Conservation (phyloP, 2,329 filamentous ascomycete species). For the Trichoderma sp. region DNA sequence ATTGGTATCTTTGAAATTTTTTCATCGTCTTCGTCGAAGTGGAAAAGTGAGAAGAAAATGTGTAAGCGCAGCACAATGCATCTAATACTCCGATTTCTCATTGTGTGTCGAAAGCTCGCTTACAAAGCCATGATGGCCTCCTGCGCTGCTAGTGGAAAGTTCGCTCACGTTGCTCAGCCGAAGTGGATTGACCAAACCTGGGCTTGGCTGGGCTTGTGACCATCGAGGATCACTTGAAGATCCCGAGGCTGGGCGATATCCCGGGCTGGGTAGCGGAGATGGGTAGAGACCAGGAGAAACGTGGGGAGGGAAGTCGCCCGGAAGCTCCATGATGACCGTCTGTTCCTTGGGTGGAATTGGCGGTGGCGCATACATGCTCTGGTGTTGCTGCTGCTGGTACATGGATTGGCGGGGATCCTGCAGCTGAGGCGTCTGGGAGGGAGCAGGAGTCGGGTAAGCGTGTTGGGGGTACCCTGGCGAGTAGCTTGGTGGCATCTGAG, state of each 20-base stretch:
- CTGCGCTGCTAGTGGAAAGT: slow-evolving; percentile 40
- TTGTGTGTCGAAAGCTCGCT: slow-evolving; percentile 52
- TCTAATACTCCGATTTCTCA: slow-evolving; percentile 51
- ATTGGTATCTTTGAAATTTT: not conserved
- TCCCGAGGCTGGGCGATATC: slow-evolving; percentile 35
- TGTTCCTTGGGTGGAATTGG: slow-evolving; percentile 37
- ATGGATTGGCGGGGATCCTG: slow-evolving; percentile 29
- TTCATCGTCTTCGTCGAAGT: not conserved
- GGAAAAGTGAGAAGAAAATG: not conserved
- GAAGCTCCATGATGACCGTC: slow-evolving; percentile 47
- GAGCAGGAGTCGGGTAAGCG: slow-evolving; percentile 19
- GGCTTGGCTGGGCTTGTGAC: slow-evolving; percentile 44
- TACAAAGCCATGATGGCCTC: slow-evolving; percentile 47
- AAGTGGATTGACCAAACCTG: slow-evolving; percentile 32
- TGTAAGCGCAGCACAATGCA: not conserved
- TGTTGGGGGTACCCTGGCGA: slow-evolving; percentile 33
- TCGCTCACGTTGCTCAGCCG: slow-evolving; percentile 37
- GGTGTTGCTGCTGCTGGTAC: slow-evolving; percentile 31
- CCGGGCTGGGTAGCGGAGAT: slow-evolving; percentile 34
- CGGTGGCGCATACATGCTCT: slow-evolving; percentile 34
- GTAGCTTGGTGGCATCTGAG: slow-evolving; percentile 44
- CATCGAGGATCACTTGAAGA: slow-evolving; percentile 41
- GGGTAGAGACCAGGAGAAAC: slow-evolving; percentile 37
- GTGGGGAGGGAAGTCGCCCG: slow-evolving; percentile 52
- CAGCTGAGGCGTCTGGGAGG: slow-evolving; percentile 24